Evolutionary conservation across 2,329 filamentous ascomycete species (phyloP).

Genomic region (Calonectria ilicicola): DNA sequence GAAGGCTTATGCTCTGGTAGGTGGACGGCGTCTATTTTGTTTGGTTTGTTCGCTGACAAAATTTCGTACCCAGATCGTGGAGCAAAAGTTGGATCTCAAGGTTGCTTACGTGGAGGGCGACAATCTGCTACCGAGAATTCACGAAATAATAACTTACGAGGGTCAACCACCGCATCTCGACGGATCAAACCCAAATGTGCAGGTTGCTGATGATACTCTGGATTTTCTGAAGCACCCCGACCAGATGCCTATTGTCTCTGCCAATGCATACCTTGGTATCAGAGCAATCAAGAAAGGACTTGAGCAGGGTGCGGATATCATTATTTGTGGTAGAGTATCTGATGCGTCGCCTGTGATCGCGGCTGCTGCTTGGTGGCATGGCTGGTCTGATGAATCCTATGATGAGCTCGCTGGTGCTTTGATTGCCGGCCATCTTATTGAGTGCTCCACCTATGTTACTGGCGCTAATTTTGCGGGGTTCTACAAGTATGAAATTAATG

Average conservation of each 20-base stretch:
- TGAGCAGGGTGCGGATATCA: conserved; percentile 42
- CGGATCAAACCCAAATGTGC: neutral
- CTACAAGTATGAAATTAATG: neutral
- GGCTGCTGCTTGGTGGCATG: conserved; percentile 67
- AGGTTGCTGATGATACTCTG: neutral
- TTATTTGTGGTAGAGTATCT: conserved; percentile 61
- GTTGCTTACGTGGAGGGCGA: neutral
- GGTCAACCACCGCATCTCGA: neutral
- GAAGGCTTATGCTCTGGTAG: neutral
- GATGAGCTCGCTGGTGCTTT: conserved; percentile 63
- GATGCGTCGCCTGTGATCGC: conserved; percentile 67
- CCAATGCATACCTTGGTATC: neutral
- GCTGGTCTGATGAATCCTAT: conserved; percentile 53
- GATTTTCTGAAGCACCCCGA: neutral
- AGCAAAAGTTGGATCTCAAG: neutral
- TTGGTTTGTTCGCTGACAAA: neutral
- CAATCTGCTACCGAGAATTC: neutral
- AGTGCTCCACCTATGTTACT: conserved; percentile 28
- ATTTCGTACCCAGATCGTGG: neutral
- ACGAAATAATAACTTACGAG: neutral
- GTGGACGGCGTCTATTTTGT: neutral
- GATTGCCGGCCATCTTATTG: conserved; percentile 57
- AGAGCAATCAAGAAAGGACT: neutral
- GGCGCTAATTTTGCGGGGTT: conserved; percentile 37
- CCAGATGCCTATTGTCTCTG: neutral